Evolutionary conservation across 1,139 yeast species (phyloP).

Genomic region (Hemisphaericaspora xylofermentans): DNA sequence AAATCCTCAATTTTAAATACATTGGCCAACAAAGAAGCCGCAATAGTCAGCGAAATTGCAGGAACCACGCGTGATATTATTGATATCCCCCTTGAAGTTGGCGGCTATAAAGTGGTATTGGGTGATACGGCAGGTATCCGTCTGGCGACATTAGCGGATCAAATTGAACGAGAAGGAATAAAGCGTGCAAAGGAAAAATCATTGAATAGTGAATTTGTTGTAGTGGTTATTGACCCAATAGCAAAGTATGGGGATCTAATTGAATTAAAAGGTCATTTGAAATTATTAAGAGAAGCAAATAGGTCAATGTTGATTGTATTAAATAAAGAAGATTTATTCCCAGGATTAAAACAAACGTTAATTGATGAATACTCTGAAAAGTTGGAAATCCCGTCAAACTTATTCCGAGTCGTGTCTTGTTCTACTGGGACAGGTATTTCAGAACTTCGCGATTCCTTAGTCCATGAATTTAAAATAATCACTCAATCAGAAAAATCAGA

Average conservation of each 20-base stretch:
- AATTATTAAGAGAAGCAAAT: slow-evolving; percentile 13
- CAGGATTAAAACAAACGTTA: slow-evolving; percentile 17
- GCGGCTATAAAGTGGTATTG: slow-evolving; percentile 78
- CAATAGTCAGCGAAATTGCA: slow-evolving; percentile 87
- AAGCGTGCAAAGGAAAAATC: slow-evolving; percentile 66
- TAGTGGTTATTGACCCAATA: slow-evolving; percentile 38
- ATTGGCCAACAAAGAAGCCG: slow-evolving; percentile 77
- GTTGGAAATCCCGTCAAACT: slow-evolving; percentile 25
- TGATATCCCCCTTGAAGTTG: slow-evolving; percentile 76
- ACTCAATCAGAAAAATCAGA: slow-evolving; percentile 50
- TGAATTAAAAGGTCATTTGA: slow-evolving; percentile 32
- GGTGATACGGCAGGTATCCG: slow-evolving; percentile 96
- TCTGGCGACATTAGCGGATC: slow-evolving; percentile 43
- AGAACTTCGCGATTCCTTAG: slow-evolving; percentile 30
- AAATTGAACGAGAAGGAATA: slow-evolving; percentile 82
- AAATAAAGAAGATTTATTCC: slow-evolving; percentile 60
- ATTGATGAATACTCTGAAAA: slow-evolving; percentile 18
- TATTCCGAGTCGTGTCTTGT: slow-evolving; percentile 63
- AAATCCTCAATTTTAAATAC: slow-evolving; percentile 80
- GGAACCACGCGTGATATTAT: slow-evolving; percentile 94
- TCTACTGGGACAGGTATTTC: slow-evolving; percentile 54
- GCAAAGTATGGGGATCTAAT: slow-evolving; percentile 11
- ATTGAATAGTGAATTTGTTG: slow-evolving; percentile 57
- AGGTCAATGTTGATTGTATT: slow-evolving; percentile 46
- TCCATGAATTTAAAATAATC: slow-evolving; percentile 44